These are phyloP conservation scores for Trapa bicornis DNA, from an alignment of 345 rosid genomes.

Conservation along the genomic window DNA sequence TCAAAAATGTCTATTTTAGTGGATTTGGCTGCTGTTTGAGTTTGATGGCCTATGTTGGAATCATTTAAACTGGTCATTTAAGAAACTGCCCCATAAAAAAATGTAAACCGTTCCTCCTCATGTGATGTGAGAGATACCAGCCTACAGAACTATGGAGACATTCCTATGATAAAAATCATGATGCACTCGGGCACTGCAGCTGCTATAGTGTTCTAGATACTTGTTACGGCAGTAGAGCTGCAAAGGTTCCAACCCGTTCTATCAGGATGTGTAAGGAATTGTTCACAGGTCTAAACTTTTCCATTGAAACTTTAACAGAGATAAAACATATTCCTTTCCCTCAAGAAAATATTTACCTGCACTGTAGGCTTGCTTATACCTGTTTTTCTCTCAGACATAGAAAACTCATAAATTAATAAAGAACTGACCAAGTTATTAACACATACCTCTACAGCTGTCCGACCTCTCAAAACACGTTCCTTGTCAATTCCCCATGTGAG, in stretches of 20 bases:
- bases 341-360: not conserved
- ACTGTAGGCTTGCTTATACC: not conserved
- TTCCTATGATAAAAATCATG: too few relatives aligned
- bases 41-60: too few relatives aligned
- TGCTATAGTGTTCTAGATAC: not conserved
- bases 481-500: slow-evolving; percentile 95
- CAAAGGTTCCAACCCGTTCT: not conserved
- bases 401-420: not conserved
- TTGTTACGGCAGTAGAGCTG: not conserved
- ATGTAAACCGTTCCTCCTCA: not conserved
- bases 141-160: not conserved
- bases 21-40: not conserved
- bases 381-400: not conserved
- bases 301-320: not conserved
- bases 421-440: slow-evolving; percentile 1
- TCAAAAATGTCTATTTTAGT: not conserved
- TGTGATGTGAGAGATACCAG: not conserved
- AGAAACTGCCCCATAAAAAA: too few relatives aligned
- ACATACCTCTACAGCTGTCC: slow-evolving; percentile 88
- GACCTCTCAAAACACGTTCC: slow-evolving; percentile 77
- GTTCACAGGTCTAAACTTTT: not conserved
- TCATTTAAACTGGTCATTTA: too few relatives aligned
- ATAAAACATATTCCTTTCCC: not conserved
- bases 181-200: too few relatives aligned
- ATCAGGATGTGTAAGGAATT: not conserved